Evolutionary conservation across 345 rosid genomes (phyloP).

Genomic region (Cardamine chenopodiifolia): DNA sequence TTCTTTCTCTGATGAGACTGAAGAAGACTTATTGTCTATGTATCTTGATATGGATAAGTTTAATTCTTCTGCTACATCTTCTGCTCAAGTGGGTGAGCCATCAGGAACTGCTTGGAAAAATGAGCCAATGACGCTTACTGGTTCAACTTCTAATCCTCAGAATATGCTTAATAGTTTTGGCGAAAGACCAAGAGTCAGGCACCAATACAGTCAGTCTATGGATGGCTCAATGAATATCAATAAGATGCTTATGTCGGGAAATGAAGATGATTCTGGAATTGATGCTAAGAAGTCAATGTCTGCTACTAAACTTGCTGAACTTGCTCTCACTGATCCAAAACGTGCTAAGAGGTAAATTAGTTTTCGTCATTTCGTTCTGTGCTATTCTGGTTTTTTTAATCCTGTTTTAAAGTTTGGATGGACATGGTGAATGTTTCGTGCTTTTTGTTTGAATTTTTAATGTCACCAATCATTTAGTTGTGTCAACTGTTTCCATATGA

Average conservation of each 20-base stretch:
- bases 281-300: constrained; percentile 88
- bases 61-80: constrained; percentile 68
- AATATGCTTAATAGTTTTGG: constrained; percentile 46
- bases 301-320: constrained; percentile 96
- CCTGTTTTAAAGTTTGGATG: constrained; percentile 8
- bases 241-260: constrained; percentile 79
- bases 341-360: constrained; percentile 87
- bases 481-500: background rate
- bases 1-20: constrained; percentile 79
- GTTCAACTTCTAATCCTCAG: constrained; percentile 34
- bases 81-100: constrained; percentile 65
- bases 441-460: background rate
- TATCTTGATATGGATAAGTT: constrained; percentile 94
- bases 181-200: constrained; percentile 86
- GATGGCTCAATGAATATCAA: constrained; percentile 76
- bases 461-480: background rate
- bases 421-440: background rate
- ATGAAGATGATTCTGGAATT: constrained; percentile 55
- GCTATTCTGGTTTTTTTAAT: background rate
- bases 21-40: constrained; percentile 78
- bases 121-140: constrained; percentile 22
- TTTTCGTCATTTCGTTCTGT: background rate
- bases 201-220: constrained; percentile 92
- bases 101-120: constrained; percentile 36
- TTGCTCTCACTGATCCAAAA: constrained; percentile 92